Evolutionary conservation across 2,329 filamentous ascomycete species (phyloP).

Genomic region (Ambrosiella cleistominuta): DNA sequence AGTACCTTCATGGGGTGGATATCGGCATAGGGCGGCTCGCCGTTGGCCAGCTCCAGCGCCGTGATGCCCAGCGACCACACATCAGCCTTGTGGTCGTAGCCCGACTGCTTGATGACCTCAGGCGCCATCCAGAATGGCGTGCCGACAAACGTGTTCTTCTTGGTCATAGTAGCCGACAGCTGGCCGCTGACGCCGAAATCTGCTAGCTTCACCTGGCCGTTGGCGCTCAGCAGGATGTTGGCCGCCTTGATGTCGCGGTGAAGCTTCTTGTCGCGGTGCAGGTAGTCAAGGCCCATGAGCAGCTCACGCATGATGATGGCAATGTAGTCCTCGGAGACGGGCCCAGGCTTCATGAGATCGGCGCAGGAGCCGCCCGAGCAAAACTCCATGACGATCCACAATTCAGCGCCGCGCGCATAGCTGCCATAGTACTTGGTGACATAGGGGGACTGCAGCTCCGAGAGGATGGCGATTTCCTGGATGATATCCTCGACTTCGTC

Average conservation of each 20-base stretch:
- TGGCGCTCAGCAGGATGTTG: constrained; percentile 75
- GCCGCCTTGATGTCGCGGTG: constrained; percentile 96
- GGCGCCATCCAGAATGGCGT: constrained; percentile 99
- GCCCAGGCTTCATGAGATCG: constrained; percentile 84
- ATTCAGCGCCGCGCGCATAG: constrained; percentile 82
- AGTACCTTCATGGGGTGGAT: constrained; percentile 98
- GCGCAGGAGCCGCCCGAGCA: constrained; percentile 93
- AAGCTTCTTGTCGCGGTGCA: constrained; percentile 89
- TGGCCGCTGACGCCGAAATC: constrained; percentile 97
- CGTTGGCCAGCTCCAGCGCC: constrained; percentile 75
- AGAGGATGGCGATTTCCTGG: constrained; percentile 93
- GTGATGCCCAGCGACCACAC: constrained; percentile 97
- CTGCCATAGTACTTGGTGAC: constrained; percentile 97
- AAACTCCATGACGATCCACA: constrained; percentile 99
- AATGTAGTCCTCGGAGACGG: constrained; percentile 88
- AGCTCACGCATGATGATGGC: constrained; percentile 87
- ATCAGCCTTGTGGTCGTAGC: constrained; percentile 94
- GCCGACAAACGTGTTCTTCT: constrained; percentile 97
- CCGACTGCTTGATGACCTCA: constrained; percentile 95
- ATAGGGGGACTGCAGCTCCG: constrained; percentile 86
- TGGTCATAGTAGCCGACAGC: constrained; percentile 93
- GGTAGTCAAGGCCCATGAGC: constrained; percentile 74
- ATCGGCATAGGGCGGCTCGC: constrained; percentile 86
- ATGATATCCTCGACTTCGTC: constrained; percentile 99
- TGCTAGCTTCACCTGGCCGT: constrained; percentile 88